These are phyloP conservation scores for Cladophialophora bantiana DNA, from an alignment of 2,329 filamentous ascomycete genomes.

Conservation along the genomic window DNA sequence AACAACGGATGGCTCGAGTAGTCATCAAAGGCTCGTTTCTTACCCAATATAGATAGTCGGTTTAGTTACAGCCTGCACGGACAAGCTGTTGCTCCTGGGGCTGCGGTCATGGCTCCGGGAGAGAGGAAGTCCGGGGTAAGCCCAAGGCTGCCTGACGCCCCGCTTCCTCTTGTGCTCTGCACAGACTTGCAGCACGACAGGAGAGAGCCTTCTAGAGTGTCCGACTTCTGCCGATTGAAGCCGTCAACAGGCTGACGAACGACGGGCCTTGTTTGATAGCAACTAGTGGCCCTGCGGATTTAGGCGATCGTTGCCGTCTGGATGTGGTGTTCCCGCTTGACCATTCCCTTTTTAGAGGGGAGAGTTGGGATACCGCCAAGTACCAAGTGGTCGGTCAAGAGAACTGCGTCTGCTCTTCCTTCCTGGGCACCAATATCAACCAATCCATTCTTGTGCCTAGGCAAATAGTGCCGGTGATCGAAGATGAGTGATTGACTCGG, in stretches of 20 bases:
- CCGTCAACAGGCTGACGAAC: background rate
- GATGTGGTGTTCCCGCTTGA: background rate
- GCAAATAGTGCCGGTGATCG: background rate
- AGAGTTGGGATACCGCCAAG: background rate
- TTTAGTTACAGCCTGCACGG: background rate
- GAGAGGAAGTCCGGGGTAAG: background rate
- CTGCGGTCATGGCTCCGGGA: background rate
- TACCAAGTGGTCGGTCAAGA: background rate
- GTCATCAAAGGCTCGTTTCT: background rate
- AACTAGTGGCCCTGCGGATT: conserved; percentile 1
- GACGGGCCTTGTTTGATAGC: background rate
- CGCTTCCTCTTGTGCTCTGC: background rate
- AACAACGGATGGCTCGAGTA: background rate
- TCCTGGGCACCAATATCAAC: background rate
- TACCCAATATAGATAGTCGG: background rate
- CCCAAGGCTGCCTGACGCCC: background rate
- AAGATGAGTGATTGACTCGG: background rate
- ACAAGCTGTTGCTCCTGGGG: background rate
- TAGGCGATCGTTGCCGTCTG: background rate
- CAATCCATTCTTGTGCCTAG: background rate
- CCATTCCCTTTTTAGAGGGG: background rate
- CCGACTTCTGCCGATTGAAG: background rate
- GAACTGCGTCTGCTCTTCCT: background rate
- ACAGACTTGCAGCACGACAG: background rate
- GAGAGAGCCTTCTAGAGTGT: background rate